A percentile compares a stretch with the other conserved stretches of the same genome.
These are phyloP conservation scores for Aspergillus puulaauensis DNA, from an alignment of 2,329 filamentous ascomycete genomes.

Conservation along the genomic window DNA sequence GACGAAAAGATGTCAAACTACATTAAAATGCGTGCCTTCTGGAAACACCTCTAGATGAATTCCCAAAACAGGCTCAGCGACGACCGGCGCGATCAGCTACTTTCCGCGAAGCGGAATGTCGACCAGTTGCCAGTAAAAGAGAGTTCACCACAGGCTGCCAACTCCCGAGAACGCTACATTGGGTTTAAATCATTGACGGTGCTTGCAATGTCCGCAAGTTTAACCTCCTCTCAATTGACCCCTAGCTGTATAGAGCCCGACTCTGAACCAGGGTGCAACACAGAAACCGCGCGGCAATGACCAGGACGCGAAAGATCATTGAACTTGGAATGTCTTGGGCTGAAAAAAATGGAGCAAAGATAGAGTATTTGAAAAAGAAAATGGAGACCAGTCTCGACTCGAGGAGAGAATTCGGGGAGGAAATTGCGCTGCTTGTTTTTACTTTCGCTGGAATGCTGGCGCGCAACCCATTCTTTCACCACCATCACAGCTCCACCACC, in stretches of 20 bases:
- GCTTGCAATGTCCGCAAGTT: slow-evolving; percentile 14
- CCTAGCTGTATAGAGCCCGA: neutral
- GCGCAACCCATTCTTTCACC: neutral
- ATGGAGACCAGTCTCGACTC: neutral
- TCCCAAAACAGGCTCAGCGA: slow-evolving; percentile 3
- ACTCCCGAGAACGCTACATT: slow-evolving; percentile 2
- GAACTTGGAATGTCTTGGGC: neutral
- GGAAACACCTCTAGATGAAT: slow-evolving; percentile 9
- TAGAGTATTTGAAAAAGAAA: neutral
- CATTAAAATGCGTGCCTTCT: slow-evolving; percentile 6
- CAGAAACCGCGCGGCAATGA: neutral
- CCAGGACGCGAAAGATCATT: neutral
- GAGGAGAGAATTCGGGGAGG: neutral
- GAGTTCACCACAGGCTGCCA: neutral
- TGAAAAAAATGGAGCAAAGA: neutral
- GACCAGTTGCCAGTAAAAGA: neutral
- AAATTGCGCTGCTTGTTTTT: neutral
- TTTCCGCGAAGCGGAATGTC: neutral
- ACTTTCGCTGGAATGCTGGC: neutral
- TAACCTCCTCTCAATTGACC: neutral
- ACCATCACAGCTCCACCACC: neutral
- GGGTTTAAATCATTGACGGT: slow-evolving; percentile 7
- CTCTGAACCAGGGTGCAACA: neutral
- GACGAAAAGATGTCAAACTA: neutral
- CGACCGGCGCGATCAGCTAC: slow-evolving; percentile 8